These are phyloP conservation scores for Cairneyella variabilis DNA, from an alignment of 495 filamentous ascomycete genomes.

Conservation along the genomic window DNA sequence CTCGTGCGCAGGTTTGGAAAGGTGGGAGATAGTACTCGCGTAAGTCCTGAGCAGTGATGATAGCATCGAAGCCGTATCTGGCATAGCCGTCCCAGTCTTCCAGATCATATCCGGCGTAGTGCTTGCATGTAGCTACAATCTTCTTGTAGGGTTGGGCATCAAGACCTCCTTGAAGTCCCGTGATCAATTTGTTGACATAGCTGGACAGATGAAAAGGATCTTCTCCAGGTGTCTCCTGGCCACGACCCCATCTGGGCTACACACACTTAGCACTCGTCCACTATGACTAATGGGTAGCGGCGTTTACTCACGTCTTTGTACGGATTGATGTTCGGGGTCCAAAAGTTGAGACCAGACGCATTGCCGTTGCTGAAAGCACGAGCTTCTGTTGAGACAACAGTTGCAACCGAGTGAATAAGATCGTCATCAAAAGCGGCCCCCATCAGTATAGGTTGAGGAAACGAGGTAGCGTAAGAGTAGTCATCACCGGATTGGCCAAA, in stretches of 20 bases:
- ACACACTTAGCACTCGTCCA: not conserved
- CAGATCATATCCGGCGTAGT: constrained; percentile 63
- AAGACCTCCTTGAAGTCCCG: constrained; percentile 56
- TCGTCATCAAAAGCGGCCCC: constrained; percentile 58
- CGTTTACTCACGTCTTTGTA: constrained; percentile 41
- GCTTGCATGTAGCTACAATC: constrained; percentile 62
- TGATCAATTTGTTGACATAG: constrained; percentile 56
- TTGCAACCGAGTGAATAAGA: constrained; percentile 53
- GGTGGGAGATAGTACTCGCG: constrained; percentile 51
- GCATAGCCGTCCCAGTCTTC: constrained; percentile 54
- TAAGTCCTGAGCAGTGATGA: constrained; percentile 51
- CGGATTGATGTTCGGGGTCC: constrained; percentile 67
- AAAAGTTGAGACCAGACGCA: constrained; percentile 55
- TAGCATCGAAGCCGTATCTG: constrained; percentile 52
- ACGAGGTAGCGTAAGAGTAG: constrained; percentile 57
- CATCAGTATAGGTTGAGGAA: constrained; percentile 57
- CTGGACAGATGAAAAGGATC: constrained; percentile 53
- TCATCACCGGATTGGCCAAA: constrained; percentile 42
- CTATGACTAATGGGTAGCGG: not conserved
- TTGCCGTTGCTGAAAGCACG: constrained; percentile 64
- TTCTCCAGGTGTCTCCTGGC: constrained; percentile 60
- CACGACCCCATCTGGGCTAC: constrained; percentile 54
- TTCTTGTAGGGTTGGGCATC: constrained; percentile 31
- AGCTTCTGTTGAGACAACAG: constrained; percentile 57
- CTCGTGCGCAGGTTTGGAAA: constrained; percentile 47